Evolutionary conservation across 495 filamentous ascomycete genomes (phyloP), one percentile per base, ranked within the genome.

Genomic region (Hypoxylon rickii): DNA sequence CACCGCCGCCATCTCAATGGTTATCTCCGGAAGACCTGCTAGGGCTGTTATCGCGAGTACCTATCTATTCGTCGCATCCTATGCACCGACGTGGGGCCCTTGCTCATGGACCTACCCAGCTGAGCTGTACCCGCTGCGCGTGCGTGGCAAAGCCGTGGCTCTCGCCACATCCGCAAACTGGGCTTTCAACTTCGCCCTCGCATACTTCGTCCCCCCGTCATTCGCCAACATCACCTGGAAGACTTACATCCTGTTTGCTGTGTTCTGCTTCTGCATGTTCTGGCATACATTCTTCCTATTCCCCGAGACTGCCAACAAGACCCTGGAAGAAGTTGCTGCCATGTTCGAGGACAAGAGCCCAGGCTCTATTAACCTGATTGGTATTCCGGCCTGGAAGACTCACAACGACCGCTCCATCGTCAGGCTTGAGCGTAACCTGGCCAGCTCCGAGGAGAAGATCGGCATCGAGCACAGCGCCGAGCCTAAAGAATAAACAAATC

Each of bases 261-360:
- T 86, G 7, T 92, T 92, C 68, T 88, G 83, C 68, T 82, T 83
- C 43, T 73, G 75, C 49, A 89, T 89, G 83, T 80, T 82, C 41
- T 64, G 89, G 15, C 89, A 92, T 64, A 80, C 84, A n/a, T 89
- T 83, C 74, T 89, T 92, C 72, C 72, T 88, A 58, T 90, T 93
- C 77, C 89, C 89, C 1, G 89, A 94, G 70, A 92, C 89, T 0
- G 79, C 81, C n/a, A 88, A 88, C 44, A 90, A 90, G 77, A 86
- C 88, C 10, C 79, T 92, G 2, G 89, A 92, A 55, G 88, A 92
- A 60, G 77, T 89, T 13, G 86, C 87, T 39, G 74, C 70, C 31
- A 85, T 90, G 60, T 93, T 93, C 67, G 85, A 85, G 39, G 64
- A 78, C 44, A 47, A 58, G 12, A 46, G 74, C 3, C 63, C 67